Evolutionary conservation across 805 yeast species (phyloP).

Genomic region (Candida hispaniensis): DNA sequence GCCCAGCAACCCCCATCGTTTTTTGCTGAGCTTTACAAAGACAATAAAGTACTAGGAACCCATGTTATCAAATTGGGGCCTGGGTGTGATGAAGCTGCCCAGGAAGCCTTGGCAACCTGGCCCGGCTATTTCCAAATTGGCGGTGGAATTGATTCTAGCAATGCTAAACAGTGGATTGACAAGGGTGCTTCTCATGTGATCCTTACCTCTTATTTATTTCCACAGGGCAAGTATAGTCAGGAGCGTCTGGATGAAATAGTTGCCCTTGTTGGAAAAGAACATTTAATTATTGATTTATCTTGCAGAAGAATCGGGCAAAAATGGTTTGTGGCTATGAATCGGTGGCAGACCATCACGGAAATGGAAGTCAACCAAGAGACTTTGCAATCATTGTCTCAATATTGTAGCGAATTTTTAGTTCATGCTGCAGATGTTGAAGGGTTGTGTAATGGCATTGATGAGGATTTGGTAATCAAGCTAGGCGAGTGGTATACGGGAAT

Average conservation of each 20-base stretch:
- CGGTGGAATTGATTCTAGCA: constrained; percentile 73
- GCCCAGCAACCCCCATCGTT: constrained; percentile 61
- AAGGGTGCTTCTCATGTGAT: constrained; percentile 76
- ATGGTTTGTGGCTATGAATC: constrained; percentile 97
- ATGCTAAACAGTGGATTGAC: constrained; percentile 71
- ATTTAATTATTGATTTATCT: constrained; percentile 80
- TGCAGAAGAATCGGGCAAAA: constrained; percentile 47
- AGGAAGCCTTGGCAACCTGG: constrained; percentile 63
- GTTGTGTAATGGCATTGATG: constrained; percentile 84
- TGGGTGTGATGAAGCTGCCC: constrained; percentile 74
- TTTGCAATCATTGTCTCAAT: constrained; percentile 43
- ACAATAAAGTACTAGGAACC: constrained; percentile 54
- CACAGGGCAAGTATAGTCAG: constrained; percentile 43
- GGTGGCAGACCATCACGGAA: constrained; percentile 87
- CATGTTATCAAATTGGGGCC: constrained; percentile 91
- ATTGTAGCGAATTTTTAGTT: constrained; percentile 78
- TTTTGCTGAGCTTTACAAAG: constrained; percentile 61
- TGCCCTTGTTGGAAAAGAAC: constrained; percentile 46
- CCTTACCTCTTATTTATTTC: constrained; percentile 85
- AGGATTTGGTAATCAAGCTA: constrained; percentile 54
- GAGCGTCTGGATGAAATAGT: constrained; percentile 44
- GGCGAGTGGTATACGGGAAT: constrained; percentile 63
- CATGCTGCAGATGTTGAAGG: constrained; percentile 99
- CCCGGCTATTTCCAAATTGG: constrained; percentile 73
- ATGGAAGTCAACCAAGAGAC: constrained; percentile 45